Base-by-base conservation (phyloP, 495 filamentous ascomycete genomes). In the Xylaria longipes region DNA sequence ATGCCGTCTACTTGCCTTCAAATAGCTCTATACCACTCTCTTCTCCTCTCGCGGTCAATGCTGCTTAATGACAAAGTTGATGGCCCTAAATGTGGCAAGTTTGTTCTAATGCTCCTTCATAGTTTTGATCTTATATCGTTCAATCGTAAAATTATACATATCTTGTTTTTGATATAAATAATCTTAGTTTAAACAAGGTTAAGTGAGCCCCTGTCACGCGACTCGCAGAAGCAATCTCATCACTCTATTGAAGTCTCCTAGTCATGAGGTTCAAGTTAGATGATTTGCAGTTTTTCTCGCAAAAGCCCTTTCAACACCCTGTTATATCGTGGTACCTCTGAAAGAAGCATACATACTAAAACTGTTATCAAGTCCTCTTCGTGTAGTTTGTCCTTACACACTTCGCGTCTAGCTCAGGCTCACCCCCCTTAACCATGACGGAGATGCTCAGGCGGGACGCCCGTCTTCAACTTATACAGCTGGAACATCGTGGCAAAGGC, bases 381-480 rank as follows among this genome's bases (percentile, higher is more conserved):
- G 15, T 7, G 8, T 69, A 74, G 41, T 52, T 31, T 41, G 65
- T 61, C 64, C 65, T 78, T 31, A 41, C 64, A 20, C 54, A 74
- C 39, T 71, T 60, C 12, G 33, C 31, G 63, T 33, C 8, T 25
- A 31, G 15, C n/a, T 56, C 25, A 3, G 12, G 1, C 25, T 33
- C 22, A 62, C 65, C 48, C 15, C 65, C 50, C 2, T 50, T 43
- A 52, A 29, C 20, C 11, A 57, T 11, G 65, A 41, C 52, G 65
- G 0, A 43, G 35, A 45, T 35, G 50, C 8, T 43, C 31, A 29
- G 72, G 74, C 45, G 76, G 74, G 37, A 64, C 69, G 17, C 74
- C 74, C 56, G 73, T 73, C 71, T 73, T 76, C 12, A 76, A 71
- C 60, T 71, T 76, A 58, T 78, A 78, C 17, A 78, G 65, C 58